Evolutionary conservation across 2,329 filamentous ascomycete genomes (phyloP).

Genomic region (Pyrenophora teres): DNA sequence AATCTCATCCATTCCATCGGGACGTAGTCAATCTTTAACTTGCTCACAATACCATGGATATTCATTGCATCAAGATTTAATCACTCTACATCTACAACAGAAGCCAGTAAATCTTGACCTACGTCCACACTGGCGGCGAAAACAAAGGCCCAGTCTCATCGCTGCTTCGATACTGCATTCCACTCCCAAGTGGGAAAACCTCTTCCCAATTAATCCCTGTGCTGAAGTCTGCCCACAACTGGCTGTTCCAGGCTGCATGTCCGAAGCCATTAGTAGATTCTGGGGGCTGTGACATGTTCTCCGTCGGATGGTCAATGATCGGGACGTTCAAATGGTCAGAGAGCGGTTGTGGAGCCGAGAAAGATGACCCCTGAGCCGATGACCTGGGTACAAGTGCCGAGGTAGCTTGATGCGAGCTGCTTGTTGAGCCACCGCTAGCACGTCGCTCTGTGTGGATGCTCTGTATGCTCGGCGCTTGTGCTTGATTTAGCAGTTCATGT

Average conservation of each 20-base stretch:
- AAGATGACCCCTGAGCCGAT: neutral
- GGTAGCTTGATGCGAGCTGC: constrained; percentile 4
- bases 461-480: neutral
- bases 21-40: no score
- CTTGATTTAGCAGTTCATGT: constrained; percentile 25
- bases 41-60: neutral
- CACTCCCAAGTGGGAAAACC: constrained; percentile 20
- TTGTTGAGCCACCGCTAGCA: constrained; percentile 6
- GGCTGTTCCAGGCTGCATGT: constrained; percentile 10
- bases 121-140: constrained; percentile 15
- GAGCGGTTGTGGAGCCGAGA: no score
- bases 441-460: neutral
- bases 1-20: no score
- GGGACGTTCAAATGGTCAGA: neutral
- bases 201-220: constrained; percentile 31
- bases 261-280: constrained; percentile 9
- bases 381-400: neutral
- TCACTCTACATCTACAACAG: neutral
- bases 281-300: neutral
- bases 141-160: constrained; percentile 6
- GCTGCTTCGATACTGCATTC: neutral
- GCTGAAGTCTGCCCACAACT: constrained; percentile 7
- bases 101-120: neutral
- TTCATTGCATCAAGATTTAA: no score
- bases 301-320: neutral